Base-by-base conservation (phyloP, 23 red algal species). In the Gracilariopsis chorda region DNA sequence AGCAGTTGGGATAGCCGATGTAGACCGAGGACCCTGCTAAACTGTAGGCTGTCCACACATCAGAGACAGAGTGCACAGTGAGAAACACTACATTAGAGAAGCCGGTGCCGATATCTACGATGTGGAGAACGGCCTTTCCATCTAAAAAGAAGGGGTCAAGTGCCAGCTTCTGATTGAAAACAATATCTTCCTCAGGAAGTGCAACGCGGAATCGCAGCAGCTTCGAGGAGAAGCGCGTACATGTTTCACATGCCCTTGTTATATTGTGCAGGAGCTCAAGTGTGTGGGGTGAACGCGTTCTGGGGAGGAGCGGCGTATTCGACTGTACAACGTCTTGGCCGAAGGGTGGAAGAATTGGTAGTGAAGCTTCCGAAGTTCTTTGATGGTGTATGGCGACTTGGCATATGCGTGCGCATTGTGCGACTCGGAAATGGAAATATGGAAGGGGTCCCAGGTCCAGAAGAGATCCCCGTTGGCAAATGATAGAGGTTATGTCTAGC, bases 341-440 rank as follows among this genome's bases (percentile, higher is more conserved):
- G 44, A 48, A 21, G 75, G 75, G 48, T 80, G 75, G 48, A 53
- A 80, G 75, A 80, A 80, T 5, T 53, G 75, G 19, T 45, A 17
- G 35, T 80, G 75, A 4, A 80, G 48, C 48, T 80, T 80, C 12
- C 35, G 45, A 6, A 80, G 75, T 45, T 86, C 48, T 45, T 39
- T 45, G 65, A 21, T 20, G 53, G 56, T 71, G 13, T 61, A 68
- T 5, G 29, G 17, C n/a, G 24, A n/a, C n/a, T n/a, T n/a, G n/a
- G n/a, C n/a, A n/a, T n/a, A n/a, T n/a, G n/a, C 2, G 37, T 55
- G 21, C n/a, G n/a, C n/a, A 41, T n/a, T 17, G 16, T 19, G 28
- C 16, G 3, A 58, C 28, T 58, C 53, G 6, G 28, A 58, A 25
- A 58, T n/a, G n/a, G n/a, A 58, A 25, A 58, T 6, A 19, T 58